Percentiles rank a stretch among this genome's conserved stretches.
Conservation (phyloP, 371 early-diverging fungal genomes). For the Batkoa obscura region DNA sequence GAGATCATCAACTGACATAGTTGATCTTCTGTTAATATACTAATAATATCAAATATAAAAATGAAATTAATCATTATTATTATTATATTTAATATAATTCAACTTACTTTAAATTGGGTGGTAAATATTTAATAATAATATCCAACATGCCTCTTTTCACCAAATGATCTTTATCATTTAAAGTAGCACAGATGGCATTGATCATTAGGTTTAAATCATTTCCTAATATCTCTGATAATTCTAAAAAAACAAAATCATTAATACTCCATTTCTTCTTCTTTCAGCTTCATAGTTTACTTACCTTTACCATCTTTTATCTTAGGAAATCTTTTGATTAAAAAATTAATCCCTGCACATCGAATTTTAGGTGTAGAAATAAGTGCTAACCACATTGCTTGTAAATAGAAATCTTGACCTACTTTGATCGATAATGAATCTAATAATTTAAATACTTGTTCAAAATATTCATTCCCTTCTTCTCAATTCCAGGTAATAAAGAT, state of each 20-base stretch:
- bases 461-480: constrained; percentile 78
- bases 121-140: constrained; percentile 57
- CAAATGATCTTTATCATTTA: constrained; percentile 49
- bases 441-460: constrained; percentile 45
- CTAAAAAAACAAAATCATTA: constrained; percentile 12
- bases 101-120: constrained; percentile 35
- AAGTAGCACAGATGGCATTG: constrained; percentile 49
- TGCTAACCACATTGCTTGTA: constrained; percentile 58
- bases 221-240: constrained; percentile 45
- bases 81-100: neutral
- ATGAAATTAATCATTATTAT: no score
- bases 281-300: constrained; percentile 8
- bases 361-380: constrained; percentile 46
- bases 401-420: constrained; percentile 55
- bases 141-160: constrained; percentile 76
- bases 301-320: constrained; percentile 42
- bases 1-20: no score
- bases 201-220: constrained; percentile 50
- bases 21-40: no score
- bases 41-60: no score
- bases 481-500: constrained; percentile 68
- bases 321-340: constrained; percentile 52
- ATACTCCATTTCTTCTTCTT: no score
- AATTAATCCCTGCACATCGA: constrained; percentile 55
- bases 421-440: constrained; percentile 41